These are phyloP conservation scores for Aegilops tauschii DNA, from an alignment of 176 grass and related monocot species.

Conservation along the genomic window DNA sequence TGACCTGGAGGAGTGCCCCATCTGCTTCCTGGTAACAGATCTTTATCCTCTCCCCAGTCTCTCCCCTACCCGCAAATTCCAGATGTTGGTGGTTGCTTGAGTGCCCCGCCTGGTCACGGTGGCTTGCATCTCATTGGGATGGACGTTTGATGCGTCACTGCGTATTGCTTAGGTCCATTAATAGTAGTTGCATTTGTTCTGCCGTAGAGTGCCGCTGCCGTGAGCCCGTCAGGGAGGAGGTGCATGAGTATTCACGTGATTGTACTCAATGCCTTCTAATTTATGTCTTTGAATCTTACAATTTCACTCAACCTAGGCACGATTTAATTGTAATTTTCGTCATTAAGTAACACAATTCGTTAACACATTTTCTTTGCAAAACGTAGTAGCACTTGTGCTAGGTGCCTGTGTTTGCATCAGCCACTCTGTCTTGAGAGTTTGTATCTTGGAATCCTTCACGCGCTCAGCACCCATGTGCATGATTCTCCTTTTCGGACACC, in stretches of 20 bases:
- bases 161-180: slow-evolving; percentile 7
- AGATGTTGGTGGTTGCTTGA: not conserved
- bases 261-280: slow-evolving; percentile 1
- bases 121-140: not conserved
- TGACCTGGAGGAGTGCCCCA: slow-evolving; percentile 94
- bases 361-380: not conserved
- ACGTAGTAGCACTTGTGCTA: not conserved
- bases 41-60: not conserved
- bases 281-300: not conserved
- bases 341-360: not conserved
- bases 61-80: not conserved
- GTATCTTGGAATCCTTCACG: no score
- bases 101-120: not conserved
- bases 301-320: not conserved
- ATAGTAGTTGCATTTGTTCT: slow-evolving; percentile 4
- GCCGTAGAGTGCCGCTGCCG: not conserved
- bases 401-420: not conserved
- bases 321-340: not conserved
- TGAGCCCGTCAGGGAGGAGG: not conserved
- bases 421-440: not conserved
- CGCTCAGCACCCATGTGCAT: no score
- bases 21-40: slow-evolving; percentile 93
- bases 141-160: not conserved
- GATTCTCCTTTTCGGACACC: no score
- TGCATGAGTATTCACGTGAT: not conserved